Evolutionary conservation across 305 asterid genomes (phyloP).

Genomic region (Fraxinus dipetala): DNA sequence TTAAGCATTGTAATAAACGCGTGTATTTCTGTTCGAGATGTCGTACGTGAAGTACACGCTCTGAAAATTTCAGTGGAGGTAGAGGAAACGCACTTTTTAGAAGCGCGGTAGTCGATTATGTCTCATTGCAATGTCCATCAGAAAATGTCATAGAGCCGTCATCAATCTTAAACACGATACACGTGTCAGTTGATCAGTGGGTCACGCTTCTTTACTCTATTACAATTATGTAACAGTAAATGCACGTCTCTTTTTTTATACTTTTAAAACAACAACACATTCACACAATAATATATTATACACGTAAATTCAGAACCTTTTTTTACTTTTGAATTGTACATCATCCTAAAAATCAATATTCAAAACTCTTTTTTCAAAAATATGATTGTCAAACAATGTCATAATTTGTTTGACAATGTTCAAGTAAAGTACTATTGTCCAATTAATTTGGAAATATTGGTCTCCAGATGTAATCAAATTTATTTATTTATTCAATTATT

Average conservation of each 20-base stretch:
- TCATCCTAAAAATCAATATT: too few species aligned
- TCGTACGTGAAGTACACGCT: conserved; percentile 17
- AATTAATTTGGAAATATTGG: background rate
- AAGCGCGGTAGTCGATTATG: conserved; percentile 8
- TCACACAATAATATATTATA: too few species aligned
- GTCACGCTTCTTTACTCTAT: background rate
- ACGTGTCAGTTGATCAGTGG: conserved; percentile 34
- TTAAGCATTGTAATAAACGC: conserved; percentile 29
- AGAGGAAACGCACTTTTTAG: background rate
- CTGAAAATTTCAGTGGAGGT: background rate
- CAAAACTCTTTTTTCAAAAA: too few species aligned
- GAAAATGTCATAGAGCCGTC: conserved; percentile 31
- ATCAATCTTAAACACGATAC: conserved; percentile 16
- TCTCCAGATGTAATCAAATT: background rate
- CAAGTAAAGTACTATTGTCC: background rate
- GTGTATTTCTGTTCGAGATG: background rate
- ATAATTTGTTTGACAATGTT: background rate
- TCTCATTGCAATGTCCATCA: conserved; percentile 7
- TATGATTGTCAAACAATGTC: too few species aligned
- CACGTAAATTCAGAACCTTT: too few species aligned
- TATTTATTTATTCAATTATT: background rate
- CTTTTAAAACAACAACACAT: too few species aligned
- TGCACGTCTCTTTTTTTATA: too few species aligned
- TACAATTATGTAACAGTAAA: background rate
- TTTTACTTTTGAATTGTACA: too few species aligned